Evolutionary conservation across 805 yeast species (phyloP).

Genomic region (Metschnikowia kunwiensis): DNA sequence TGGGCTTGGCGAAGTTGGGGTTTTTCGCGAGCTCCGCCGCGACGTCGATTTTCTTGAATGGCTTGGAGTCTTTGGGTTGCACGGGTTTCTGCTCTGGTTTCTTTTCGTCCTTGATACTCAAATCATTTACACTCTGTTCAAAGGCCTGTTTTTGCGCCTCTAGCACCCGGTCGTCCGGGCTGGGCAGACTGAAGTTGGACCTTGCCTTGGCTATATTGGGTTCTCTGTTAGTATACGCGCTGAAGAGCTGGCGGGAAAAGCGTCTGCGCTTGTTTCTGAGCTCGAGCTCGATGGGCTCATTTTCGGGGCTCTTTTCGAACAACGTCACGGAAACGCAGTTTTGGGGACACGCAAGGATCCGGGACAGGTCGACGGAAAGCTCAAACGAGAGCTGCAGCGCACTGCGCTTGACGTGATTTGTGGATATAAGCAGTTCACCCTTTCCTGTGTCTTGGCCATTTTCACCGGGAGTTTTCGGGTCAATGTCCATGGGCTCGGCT

Average conservation of each 20-base stretch:
- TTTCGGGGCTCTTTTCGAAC: neutral
- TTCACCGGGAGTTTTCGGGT: neutral
- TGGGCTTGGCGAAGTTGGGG: slow-evolving; percentile 44
- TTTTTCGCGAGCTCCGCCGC: slow-evolving; percentile 35
- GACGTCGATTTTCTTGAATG: slow-evolving; percentile 44
- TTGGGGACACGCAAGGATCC: slow-evolving; percentile 7
- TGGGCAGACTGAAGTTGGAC: slow-evolving; percentile 59
- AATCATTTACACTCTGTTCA: slow-evolving; percentile 28
- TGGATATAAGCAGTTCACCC: too few relatives aligned
- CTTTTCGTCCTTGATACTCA: slow-evolving; percentile 22
- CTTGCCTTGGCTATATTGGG: slow-evolving; percentile 41
- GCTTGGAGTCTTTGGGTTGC: slow-evolving; percentile 31
- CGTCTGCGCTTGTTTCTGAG: slow-evolving; percentile 9
- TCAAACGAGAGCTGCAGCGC: slow-evolving; percentile 5
- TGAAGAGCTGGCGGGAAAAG: slow-evolving; percentile 19
- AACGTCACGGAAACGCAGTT: slow-evolving; percentile 10
- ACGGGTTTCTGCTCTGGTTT: neutral
- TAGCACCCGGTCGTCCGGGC: slow-evolving; percentile 77
- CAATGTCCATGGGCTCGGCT: slow-evolving; percentile 7
- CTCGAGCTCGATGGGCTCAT: neutral
- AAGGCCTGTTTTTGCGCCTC: slow-evolving; percentile 54
- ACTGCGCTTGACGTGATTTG: neutral
- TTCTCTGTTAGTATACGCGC: slow-evolving; percentile 42
- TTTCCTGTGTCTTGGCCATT: neutral
- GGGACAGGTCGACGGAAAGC: slow-evolving; percentile 10